Evolutionary conservation across 371 early-diverging fungal species (phyloP).

Genomic region (Coemansia sp.): DNA sequence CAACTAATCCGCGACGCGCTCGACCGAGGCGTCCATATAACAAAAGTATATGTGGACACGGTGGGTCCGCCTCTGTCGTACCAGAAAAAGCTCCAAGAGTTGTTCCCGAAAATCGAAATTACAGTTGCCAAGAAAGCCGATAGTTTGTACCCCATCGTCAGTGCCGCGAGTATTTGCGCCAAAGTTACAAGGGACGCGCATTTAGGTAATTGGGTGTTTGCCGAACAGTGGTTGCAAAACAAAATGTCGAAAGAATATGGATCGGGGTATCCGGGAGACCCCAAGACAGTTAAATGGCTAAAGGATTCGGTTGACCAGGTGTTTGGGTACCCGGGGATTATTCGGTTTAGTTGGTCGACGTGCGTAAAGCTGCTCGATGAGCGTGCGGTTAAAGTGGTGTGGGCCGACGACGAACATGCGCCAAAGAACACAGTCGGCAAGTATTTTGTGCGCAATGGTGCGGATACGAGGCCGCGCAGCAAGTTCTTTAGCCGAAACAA

Average conservation of each 20-base stretch:
- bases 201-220: slow-evolving; percentile 79
- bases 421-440: not conserved
- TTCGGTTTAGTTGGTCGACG: slow-evolving; percentile 98
- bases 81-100: slow-evolving; percentile 67
- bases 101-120: slow-evolving; percentile 76
- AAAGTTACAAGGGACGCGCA: slow-evolving; percentile 94
- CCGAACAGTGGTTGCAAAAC: slow-evolving; percentile 56
- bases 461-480: slow-evolving; percentile 23
- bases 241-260: slow-evolving; percentile 70
- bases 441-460: slow-evolving; percentile 5
- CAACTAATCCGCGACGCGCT: slow-evolving; percentile 70
- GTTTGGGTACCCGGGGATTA: slow-evolving; percentile 90
- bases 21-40: slow-evolving; percentile 64
- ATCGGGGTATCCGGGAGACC: slow-evolving; percentile 99
- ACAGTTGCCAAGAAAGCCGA: slow-evolving; percentile 97
- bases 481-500: slow-evolving; percentile 28
- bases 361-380: slow-evolving; percentile 69
- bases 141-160: slow-evolving; percentile 91
- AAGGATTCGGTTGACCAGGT: slow-evolving; percentile 73
- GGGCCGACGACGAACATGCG: slow-evolving; percentile 46
- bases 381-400: slow-evolving; percentile 51
- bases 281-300: slow-evolving; percentile 91
- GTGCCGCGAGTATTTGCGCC: slow-evolving; percentile 98
- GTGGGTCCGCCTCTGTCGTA: slow-evolving; percentile 92
- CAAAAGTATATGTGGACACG: slow-evolving; percentile 92